These are phyloP conservation scores for Oryza glumipatula DNA, from an alignment of 176 grass and related monocot species.

Conservation along the genomic window DNA sequence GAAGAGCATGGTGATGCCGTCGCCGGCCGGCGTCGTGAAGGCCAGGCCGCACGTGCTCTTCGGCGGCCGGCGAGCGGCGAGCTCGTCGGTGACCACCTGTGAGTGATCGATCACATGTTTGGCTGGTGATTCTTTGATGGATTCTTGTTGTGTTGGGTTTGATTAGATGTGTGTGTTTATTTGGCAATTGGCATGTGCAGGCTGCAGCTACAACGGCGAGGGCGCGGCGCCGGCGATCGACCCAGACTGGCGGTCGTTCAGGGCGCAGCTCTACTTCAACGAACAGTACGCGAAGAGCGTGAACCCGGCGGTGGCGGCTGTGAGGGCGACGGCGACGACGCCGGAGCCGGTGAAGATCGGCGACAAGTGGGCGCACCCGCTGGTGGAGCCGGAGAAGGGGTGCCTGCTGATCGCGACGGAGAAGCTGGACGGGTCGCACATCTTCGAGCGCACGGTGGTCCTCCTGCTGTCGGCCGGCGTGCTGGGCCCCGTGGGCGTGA, in stretches of 20 bases:
- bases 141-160: neutral
- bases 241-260: constrained; percentile 75
- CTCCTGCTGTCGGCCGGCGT: constrained; percentile 68
- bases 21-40: constrained; percentile 20
- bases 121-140: neutral
- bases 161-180: neutral
- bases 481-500: constrained; percentile 72
- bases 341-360: constrained; percentile 29
- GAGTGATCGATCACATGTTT: constrained; percentile 3
- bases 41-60: constrained; percentile 14
- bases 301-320: neutral
- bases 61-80: neutral
- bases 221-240: constrained; percentile 21
- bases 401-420: constrained; percentile 86
- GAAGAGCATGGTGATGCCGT: constrained; percentile 38
- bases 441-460: constrained; percentile 93
- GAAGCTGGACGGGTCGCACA: constrained; percentile 91
- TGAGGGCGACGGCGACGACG: neutral
- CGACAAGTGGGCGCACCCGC: constrained; percentile 76
- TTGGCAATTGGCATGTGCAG: constrained; percentile 21
- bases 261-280: constrained; percentile 64
- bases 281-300: constrained; percentile 43
- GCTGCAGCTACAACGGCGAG: constrained; percentile 53
- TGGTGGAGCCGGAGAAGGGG: constrained; percentile 76
- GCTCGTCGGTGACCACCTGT: constrained; percentile 28